Percentiles rank a stretch among this genome's conserved stretches.
These are phyloP conservation scores for Allium fistulosum DNA, from an alignment of 106 monocot genomes.

Conservation along the genomic window DNA sequence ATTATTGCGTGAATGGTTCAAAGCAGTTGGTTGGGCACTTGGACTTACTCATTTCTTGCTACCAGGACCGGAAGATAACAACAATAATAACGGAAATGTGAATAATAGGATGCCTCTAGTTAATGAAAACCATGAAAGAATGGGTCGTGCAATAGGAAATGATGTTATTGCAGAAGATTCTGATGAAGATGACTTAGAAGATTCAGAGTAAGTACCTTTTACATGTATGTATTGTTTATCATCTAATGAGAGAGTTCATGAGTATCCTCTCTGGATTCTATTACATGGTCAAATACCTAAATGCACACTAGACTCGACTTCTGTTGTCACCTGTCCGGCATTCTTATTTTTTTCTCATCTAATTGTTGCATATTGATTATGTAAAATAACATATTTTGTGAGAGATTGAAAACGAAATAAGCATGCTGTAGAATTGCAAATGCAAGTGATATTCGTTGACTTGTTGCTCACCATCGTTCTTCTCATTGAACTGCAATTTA, in stretches of 20 bases:
- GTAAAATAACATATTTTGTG: no score
- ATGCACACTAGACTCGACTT: no score
- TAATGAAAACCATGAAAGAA: constrained; percentile 38
- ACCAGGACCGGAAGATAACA: constrained; percentile 73
- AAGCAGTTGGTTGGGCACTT: constrained; percentile 92
- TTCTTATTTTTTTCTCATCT: no score
- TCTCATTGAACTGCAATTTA: no score
- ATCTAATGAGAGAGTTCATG: neutral
- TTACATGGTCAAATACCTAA: no score
- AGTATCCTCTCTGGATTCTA: neutral
- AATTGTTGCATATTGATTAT: no score
- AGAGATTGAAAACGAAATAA: no score
- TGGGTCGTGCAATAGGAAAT: constrained; percentile 21
- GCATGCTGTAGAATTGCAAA: no score
- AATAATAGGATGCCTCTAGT: constrained; percentile 40
- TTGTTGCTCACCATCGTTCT: no score
- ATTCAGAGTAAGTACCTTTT: constrained; percentile 72
- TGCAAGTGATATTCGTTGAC: no score
- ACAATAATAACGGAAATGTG: constrained; percentile 50
- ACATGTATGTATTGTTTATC: no score
- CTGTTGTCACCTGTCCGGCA: no score
- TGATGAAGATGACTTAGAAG: constrained; percentile 64
- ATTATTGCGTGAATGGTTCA: constrained; percentile 80
- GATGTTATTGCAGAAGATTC: constrained; percentile 56
- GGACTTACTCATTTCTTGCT: constrained; percentile 86